Percentiles rank a stretch among this genome's conserved stretches.
These are phyloP conservation scores for Saturnispora halmiae DNA, from an alignment of 805 yeast genomes.

Conservation along the genomic window DNA sequence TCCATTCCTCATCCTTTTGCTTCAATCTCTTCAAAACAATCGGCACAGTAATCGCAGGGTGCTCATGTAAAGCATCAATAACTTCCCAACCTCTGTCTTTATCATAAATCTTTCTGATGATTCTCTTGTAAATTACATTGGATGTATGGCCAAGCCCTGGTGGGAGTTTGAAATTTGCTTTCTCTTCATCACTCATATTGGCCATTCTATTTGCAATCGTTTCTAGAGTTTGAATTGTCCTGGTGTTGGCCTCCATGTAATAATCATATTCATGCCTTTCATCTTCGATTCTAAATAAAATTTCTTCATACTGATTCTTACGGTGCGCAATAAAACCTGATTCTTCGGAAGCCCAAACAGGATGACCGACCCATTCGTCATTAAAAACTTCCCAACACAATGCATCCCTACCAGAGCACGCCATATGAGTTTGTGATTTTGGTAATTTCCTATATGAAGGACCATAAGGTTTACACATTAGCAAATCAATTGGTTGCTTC, in stretches of 20 bases:
- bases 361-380: slow-evolving; percentile 99
- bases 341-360: slow-evolving; percentile 99
- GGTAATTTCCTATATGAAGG: slow-evolving; percentile 92
- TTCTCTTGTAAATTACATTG: slow-evolving; percentile 84
- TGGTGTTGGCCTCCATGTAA: slow-evolving; percentile 86
- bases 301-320: slow-evolving; percentile 95
- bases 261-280: slow-evolving; percentile 96
- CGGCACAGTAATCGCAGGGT: slow-evolving; percentile 93
- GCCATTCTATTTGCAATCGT: slow-evolving; percentile 91
- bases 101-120: slow-evolving; percentile 85
- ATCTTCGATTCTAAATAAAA: slow-evolving; percentile 88
- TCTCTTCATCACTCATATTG: slow-evolving; percentile 86
- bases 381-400: slow-evolving; percentile 98
- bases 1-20: slow-evolving; percentile 99
- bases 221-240: slow-evolving; percentile 92
- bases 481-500: slow-evolving; percentile 84
- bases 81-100: slow-evolving; percentile 94
- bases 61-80: slow-evolving; percentile 88
- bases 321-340: slow-evolving; percentile 98
- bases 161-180: slow-evolving; percentile 67
- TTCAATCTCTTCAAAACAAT: slow-evolving; percentile 84
- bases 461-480: slow-evolving; percentile 88
- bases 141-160: slow-evolving; percentile 92
- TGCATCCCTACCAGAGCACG: slow-evolving; percentile 96
- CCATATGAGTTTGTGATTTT: slow-evolving; percentile 90